These are phyloP conservation scores for Saccharomycopsis sp. DNA, from an alignment of 805 yeast species.

Conservation along the genomic window DNA sequence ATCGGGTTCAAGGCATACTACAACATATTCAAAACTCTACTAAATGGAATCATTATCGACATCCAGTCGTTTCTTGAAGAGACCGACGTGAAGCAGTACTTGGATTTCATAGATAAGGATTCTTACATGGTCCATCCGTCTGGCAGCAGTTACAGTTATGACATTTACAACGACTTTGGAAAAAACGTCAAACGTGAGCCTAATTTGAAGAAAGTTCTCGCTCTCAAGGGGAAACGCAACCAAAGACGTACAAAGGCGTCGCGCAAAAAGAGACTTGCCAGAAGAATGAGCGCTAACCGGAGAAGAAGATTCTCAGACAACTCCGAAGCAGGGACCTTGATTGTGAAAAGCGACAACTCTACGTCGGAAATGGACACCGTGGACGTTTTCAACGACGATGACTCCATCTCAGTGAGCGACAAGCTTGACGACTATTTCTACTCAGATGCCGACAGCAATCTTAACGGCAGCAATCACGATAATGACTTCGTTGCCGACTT, in stretches of 20 bases:
- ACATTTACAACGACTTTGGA: neutral
- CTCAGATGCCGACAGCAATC: neutral
- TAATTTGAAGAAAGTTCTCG: too few relatives aligned
- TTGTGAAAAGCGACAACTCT: neutral
- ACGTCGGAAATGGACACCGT: neutral
- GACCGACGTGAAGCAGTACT: conserved; percentile 7
- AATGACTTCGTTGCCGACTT: neutral
- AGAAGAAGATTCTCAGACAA: conserved; percentile 15
- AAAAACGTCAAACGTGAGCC: neutral
- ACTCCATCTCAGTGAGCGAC: neutral
- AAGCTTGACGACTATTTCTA: neutral
- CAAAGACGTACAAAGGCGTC: too few relatives aligned
- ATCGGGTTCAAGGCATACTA: conserved; percentile 6
- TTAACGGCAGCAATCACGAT: neutral
- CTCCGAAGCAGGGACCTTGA: neutral
- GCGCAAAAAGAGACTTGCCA: conserved; percentile 1
- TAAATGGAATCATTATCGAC: conserved; percentile 15
- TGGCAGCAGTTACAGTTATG: neutral
- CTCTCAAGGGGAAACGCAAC: too few relatives aligned
- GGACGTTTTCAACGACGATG: neutral
- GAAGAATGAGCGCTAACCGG: neutral
- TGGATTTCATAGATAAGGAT: neutral
- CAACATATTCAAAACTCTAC: conserved; percentile 16
- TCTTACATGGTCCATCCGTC: neutral
- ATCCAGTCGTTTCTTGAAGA: conserved; percentile 15